Conservation (phyloP, 2,329 filamentous ascomycete genomes). For the Pestalotiopsis sp. region DNA sequence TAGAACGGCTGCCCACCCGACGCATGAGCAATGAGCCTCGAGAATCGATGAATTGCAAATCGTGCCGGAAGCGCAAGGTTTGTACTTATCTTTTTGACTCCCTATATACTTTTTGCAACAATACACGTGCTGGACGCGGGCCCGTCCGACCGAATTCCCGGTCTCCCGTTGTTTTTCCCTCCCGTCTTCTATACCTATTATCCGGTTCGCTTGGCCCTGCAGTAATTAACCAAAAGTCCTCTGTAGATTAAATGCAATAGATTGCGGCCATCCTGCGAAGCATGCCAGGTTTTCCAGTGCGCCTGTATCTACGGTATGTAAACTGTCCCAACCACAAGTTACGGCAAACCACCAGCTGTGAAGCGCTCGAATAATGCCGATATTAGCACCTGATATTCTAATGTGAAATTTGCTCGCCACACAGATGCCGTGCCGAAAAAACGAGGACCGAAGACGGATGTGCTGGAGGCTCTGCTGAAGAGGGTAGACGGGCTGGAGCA, state of each 20-base stretch:
- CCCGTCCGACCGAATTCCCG: slow-evolving; percentile 16
- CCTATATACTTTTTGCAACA: not conserved
- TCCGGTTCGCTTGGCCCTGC: not conserved
- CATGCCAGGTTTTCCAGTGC: slow-evolving; percentile 86
- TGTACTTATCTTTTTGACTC: slow-evolving; percentile 20
- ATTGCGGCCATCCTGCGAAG: slow-evolving; percentile 80
- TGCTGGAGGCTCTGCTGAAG: slow-evolving; percentile 80
- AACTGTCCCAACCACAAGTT: not conserved
- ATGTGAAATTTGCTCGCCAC: slow-evolving; percentile 5
- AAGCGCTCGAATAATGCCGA: not conserved
- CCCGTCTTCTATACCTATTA: slow-evolving; percentile 8
- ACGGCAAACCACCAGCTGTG: not conserved
- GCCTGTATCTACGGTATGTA: slow-evolving; percentile 81
- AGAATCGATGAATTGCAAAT: slow-evolving; percentile 96
- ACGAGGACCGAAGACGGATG: slow-evolving; percentile 85
- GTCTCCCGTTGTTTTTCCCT: not conserved
- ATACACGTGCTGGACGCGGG: not conserved
- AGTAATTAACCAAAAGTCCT: not conserved
- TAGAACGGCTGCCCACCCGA: slow-evolving; percentile 73
- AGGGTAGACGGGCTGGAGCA: slow-evolving; percentile 84
- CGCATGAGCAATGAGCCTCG: slow-evolving; percentile 69
- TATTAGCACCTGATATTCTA: not conserved
- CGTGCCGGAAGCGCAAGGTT: slow-evolving; percentile 89
- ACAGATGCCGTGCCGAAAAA: slow-evolving; percentile 87
- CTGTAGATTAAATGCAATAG: slow-evolving; percentile 88